Percentiles rank a stretch among this genome's conserved stretches.
Conservation (phyloP, 176 grass and related monocot genomes). For the Eragrostis nindensis region DNA sequence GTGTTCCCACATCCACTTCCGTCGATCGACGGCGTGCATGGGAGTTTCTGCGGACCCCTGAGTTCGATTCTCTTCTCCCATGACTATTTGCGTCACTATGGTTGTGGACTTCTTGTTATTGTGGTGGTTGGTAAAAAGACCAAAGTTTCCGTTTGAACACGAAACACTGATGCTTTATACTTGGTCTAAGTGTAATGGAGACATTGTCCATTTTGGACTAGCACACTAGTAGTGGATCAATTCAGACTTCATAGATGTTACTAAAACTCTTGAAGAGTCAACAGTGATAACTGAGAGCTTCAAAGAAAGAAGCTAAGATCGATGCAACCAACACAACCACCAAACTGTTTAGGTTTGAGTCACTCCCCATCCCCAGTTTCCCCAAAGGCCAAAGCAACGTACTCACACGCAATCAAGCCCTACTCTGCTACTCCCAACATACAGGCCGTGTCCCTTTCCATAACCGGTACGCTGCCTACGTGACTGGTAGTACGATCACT, state of each 20-base stretch:
- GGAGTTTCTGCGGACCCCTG: slow-evolving; percentile 11
- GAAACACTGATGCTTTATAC: slow-evolving; percentile 8
- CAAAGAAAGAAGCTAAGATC: not conserved
- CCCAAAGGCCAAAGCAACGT: slow-evolving; percentile 1
- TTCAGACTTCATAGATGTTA: not conserved
- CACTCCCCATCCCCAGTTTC: slow-evolving; percentile 14
- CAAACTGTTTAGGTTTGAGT: not conserved
- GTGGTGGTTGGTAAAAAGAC: slow-evolving; percentile 6
- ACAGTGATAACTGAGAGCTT: not conserved
- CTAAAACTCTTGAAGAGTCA: not conserved
- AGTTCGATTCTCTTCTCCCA: not conserved
- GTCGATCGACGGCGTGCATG: slow-evolving; percentile 9
- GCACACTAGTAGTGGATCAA: not conserved
- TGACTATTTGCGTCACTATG: not conserved
- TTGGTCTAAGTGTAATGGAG: not conserved
- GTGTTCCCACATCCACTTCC: slow-evolving; percentile 31
- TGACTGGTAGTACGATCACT: slow-evolving; percentile 8
- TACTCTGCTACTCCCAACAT: not conserved
- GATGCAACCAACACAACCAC: not conserved
- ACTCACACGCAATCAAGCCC: slow-evolving; percentile 25
- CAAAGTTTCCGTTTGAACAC: not conserved
- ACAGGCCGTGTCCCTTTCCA: slow-evolving; percentile 51
- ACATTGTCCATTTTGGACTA: not conserved
- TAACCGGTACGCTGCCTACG: slow-evolving; percentile 50
- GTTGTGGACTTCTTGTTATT: not conserved